A percentile compares a stretch with the other conserved stretches of the same genome.
phyloP scores from a whole-genome alignment of 2,329 filamentous ascomycete species.

The Thielaviopsis euricoi region DNA sequence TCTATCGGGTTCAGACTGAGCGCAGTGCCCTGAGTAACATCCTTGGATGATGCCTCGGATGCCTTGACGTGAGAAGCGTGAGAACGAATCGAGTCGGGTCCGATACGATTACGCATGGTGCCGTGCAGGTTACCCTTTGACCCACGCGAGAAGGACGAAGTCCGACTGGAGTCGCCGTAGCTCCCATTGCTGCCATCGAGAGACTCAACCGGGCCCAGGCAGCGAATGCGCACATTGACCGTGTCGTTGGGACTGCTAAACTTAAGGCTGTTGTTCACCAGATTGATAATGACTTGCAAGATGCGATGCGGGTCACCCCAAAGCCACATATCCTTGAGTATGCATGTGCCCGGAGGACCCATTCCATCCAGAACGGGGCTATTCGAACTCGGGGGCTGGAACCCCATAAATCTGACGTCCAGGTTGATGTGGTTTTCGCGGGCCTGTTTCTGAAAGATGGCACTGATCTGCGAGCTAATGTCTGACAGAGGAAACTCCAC shows the following conservation, averaged over 20 bases:
- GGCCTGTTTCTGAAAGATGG: constrained; percentile 83
- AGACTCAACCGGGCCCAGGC: constrained; percentile 42
- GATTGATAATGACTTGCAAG: constrained; percentile 80
- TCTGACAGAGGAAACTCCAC: constrained; percentile 76
- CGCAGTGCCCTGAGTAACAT: constrained; percentile 29
- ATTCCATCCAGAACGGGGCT: constrained; percentile 33
- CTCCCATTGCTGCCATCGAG: constrained; percentile 6
- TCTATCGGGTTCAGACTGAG: constrained; percentile 48
- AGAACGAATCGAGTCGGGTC: constrained; percentile 34
- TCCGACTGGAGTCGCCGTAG: constrained; percentile 29
- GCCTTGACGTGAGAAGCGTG: constrained; percentile 26
- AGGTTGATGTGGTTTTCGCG: constrained; percentile 64
- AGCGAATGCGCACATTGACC: constrained; percentile 62
- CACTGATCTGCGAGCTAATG: constrained; percentile 62
- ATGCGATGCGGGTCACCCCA: constrained; percentile 91
- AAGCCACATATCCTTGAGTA: constrained; percentile 69
- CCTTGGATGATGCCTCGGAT: constrained; percentile 12
- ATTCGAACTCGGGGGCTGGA: constrained; percentile 10
- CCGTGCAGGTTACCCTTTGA: constrained; percentile 25
- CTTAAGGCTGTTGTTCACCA: constrained; percentile 83
- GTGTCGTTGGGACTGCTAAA: constrained; percentile 67
- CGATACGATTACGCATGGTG: constrained; percentile 25
- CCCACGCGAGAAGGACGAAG: constrained; percentile 35
- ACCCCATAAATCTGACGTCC: constrained; percentile 42
- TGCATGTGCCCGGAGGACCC: constrained; percentile 47